Conservation (phyloP, 2,329 filamentous ascomycete genomes). For the Trichoderma koningii region DNA sequence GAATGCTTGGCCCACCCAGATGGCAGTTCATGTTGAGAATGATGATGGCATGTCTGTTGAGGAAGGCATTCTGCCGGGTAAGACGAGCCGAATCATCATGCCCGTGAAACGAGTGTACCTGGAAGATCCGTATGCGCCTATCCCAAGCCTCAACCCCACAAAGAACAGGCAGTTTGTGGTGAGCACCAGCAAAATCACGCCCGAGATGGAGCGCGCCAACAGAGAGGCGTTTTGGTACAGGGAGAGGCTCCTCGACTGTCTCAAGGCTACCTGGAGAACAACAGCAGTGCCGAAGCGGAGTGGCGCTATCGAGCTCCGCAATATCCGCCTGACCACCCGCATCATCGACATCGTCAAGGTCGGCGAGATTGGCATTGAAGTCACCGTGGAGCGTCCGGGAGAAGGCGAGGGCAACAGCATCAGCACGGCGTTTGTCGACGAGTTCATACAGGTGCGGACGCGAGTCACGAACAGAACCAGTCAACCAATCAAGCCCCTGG, state of each 20-base stretch:
- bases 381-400: conserved; percentile 50
- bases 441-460: conserved; percentile 70
- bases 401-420: conserved; percentile 22
- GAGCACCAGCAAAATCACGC: conserved; percentile 74
- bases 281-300: conserved; percentile 52
- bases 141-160: conserved; percentile 77
- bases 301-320: conserved; percentile 75
- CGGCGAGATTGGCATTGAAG: conserved; percentile 72
- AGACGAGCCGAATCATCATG: conserved; percentile 73
- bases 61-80: conserved; percentile 64
- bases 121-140: conserved; percentile 72
- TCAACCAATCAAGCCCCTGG: conserved; percentile 67
- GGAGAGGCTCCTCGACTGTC: conserved; percentile 71
- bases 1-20: conserved; percentile 84
- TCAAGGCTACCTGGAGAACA: conserved; percentile 73
- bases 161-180: conserved; percentile 93
- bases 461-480: conserved; percentile 72
- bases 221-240: conserved; percentile 92
- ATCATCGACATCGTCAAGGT: conserved; percentile 85
- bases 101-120: conserved; percentile 75
- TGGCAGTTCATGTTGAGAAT: conserved; percentile 65
- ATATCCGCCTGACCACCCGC: conserved; percentile 69
- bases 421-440: conserved; percentile 43
- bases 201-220: conserved; percentile 74
- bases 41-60: conserved; percentile 53